Evolutionary conservation across 768 basidiomycete genomes (phyloP).

Genomic region (Tulasnella sp.): DNA sequence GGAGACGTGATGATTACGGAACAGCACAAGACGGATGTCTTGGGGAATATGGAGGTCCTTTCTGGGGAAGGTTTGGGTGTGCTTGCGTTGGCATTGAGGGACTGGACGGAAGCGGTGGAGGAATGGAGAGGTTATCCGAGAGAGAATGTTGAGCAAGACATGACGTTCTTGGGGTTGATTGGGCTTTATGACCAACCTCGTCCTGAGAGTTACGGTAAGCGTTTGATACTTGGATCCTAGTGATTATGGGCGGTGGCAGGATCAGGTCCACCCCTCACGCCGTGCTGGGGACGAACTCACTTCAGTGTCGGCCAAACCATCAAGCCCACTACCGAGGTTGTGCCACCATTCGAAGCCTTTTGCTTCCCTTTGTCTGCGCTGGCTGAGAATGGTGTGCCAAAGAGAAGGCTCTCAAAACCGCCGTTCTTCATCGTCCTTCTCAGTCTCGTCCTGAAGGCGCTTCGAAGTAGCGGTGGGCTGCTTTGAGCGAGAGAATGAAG

Average conservation of each 20-base stretch:
- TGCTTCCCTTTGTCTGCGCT: constrained; percentile 27
- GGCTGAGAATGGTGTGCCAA: constrained; percentile 52
- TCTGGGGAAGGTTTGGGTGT: constrained; percentile 53
- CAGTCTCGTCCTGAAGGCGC: constrained; percentile 1
- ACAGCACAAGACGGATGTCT: background rate
- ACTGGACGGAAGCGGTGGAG: background rate
- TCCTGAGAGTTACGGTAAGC: constrained; percentile 36
- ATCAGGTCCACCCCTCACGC: constrained; percentile 49
- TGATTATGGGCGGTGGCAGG: constrained; percentile 52
- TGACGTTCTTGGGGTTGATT: constrained; percentile 40
- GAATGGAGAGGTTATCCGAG: constrained; percentile 8
- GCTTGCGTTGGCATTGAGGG: constrained; percentile 37
- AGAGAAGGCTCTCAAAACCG: constrained; percentile 64
- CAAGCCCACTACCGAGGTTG: constrained; percentile 42
- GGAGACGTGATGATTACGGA: constrained; percentile 43
- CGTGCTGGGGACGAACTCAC: constrained; percentile 38
- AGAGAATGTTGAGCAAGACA: constrained; percentile 25
- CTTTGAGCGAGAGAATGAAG: background rate
- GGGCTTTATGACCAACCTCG: constrained; percentile 52
- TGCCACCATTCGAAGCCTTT: constrained; percentile 26
- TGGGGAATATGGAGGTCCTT: constrained; percentile 36
- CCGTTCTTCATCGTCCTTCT: constrained; percentile 75
- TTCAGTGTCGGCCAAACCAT: constrained; percentile 64
- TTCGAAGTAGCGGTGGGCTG: background rate
- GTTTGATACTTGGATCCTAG: too few species aligned